Percentiles rank a stretch among this genome's conserved stretches.
phyloP scores from a whole-genome alignment of 2,329 filamentous ascomycete species.

The Aspergillus bombycis region DNA sequence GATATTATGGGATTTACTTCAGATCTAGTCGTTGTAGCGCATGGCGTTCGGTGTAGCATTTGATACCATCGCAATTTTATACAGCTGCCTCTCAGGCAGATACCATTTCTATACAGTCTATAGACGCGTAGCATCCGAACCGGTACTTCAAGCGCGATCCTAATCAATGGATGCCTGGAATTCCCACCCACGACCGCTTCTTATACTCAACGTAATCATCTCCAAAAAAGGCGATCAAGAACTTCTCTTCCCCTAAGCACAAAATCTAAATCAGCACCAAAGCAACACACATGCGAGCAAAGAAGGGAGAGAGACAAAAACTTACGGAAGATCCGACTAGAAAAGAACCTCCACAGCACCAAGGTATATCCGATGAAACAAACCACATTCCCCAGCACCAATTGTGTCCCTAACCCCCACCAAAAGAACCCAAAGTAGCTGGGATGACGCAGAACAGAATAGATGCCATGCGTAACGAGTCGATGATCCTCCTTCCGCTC shows the following conservation, averaged over 20 bases:
- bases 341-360: conserved; percentile 87
- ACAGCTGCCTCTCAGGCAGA: neutral
- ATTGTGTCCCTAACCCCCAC: conserved; percentile 94
- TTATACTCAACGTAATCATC: conserved; percentile 77
- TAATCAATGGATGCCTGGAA: conserved; percentile 70
- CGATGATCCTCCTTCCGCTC: conserved; percentile 70
- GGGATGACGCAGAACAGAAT: conserved; percentile 76
- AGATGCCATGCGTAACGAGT: conserved; percentile 83
- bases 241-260: conserved; percentile 70
- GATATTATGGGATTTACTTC: conserved; percentile 2
- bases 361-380: conserved; percentile 74
- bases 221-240: conserved; percentile 80
- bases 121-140: neutral
- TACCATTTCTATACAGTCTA: neutral
- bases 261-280: conserved; percentile 16
- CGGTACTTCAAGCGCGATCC: conserved; percentile 8
- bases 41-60: conserved; percentile 17
- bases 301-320: conserved; percentile 20
- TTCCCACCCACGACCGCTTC: conserved; percentile 71
- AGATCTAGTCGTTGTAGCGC: conserved; percentile 7
- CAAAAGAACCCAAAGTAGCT: conserved; percentile 98
- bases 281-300: neutral
- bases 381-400: conserved; percentile 81
- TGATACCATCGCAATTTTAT: conserved; percentile 19
- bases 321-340: conserved; percentile 66